A percentile compares a stretch with the other conserved stretches of the same genome.
Evolutionary conservation across 345 rosid species (phyloP).

Genomic region (Combretum micranthum): DNA sequence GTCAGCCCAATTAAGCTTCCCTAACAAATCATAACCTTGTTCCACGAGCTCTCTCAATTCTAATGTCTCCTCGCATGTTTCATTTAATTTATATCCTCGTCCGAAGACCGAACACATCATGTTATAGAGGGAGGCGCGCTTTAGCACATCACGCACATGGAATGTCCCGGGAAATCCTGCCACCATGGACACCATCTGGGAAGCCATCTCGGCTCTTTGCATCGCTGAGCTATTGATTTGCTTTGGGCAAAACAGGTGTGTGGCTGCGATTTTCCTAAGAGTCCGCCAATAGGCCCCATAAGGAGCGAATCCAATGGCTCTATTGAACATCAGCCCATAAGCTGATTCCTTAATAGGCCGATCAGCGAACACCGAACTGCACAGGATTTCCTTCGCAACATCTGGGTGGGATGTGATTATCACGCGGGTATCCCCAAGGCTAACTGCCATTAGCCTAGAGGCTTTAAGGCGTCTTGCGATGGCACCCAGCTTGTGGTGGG

Average conservation of each 20-base stretch:
- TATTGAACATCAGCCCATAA: constrained; percentile 35
- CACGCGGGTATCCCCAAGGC: constrained; percentile 36
- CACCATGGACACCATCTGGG: constrained; percentile 30
- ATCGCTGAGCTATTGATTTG: constrained; percentile 28
- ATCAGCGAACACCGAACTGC: constrained; percentile 41
- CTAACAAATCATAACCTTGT: constrained; percentile 44
- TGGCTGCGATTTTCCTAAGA: constrained; percentile 36
- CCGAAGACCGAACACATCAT: constrained; percentile 56
- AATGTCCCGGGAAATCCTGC: constrained; percentile 5
- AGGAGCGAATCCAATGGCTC: constrained; percentile 56
- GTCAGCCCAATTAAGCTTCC: constrained; percentile 46
- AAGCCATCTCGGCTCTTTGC: constrained; percentile 26
- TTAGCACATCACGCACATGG: constrained; percentile 24
- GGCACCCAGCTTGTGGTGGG: constrained; percentile 43
- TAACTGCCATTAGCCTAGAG: constrained; percentile 41
- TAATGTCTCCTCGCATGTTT: constrained; percentile 15
- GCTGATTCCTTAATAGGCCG: constrained; percentile 55
- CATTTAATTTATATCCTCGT: constrained; percentile 18
- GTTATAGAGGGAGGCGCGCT: constrained; percentile 42
- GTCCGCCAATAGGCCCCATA: constrained; percentile 49
- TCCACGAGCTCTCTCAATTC: constrained; percentile 32
- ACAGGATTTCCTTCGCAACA: constrained; percentile 42
- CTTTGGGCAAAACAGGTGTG: constrained; percentile 43
- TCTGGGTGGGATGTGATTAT: constrained; percentile 36
- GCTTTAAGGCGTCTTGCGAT: constrained; percentile 24